A percentile compares a stretch with the other conserved stretches of the same genome.
Conservation (phyloP, 768 basidiomycete genomes). For the Pseudohyphozyma bogoriensis region DNA sequence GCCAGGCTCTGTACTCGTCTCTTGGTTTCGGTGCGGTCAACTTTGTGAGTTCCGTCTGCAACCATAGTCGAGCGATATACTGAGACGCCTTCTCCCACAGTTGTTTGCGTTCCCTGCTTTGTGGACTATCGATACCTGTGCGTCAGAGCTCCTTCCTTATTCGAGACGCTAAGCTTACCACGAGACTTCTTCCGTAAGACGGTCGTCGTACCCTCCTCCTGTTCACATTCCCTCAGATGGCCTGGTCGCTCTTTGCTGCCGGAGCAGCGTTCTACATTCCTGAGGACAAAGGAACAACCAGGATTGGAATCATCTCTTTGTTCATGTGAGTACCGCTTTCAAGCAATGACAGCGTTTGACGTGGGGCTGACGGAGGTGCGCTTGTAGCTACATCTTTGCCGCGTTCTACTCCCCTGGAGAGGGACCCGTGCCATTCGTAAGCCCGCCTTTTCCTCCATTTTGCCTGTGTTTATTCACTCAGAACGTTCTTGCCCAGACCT, state of each 20-base stretch:
- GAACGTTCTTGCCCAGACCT: neutral
- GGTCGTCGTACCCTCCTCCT: constrained; percentile 67
- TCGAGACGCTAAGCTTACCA: too few species aligned
- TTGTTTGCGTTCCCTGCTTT: constrained; percentile 56
- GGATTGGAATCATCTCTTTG: neutral
- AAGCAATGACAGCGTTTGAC: neutral
- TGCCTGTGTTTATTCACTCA: neutral
- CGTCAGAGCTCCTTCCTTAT: too few species aligned
- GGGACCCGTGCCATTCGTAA: constrained; percentile 23
- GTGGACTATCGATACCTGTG: constrained; percentile 46
- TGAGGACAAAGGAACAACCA: too few species aligned
- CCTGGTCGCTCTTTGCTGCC: too few species aligned
- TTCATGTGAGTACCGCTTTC: neutral
- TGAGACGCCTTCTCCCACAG: neutral
- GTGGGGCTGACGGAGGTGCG: too few species aligned
- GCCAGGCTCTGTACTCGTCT: constrained; percentile 14
- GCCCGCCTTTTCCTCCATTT: neutral
- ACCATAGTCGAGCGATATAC: neutral
- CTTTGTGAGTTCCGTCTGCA: neutral
- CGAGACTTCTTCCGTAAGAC: too few species aligned
- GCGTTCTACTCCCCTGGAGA: constrained; percentile 26
- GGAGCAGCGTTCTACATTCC: constrained; percentile 39
- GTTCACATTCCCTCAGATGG: constrained; percentile 70
- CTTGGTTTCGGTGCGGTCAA: constrained; percentile 22
- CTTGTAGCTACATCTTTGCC: neutral